Evolutionary conservation across 2,329 filamentous ascomycete species (phyloP).

Genomic region (Pezicula carpinea): DNA sequence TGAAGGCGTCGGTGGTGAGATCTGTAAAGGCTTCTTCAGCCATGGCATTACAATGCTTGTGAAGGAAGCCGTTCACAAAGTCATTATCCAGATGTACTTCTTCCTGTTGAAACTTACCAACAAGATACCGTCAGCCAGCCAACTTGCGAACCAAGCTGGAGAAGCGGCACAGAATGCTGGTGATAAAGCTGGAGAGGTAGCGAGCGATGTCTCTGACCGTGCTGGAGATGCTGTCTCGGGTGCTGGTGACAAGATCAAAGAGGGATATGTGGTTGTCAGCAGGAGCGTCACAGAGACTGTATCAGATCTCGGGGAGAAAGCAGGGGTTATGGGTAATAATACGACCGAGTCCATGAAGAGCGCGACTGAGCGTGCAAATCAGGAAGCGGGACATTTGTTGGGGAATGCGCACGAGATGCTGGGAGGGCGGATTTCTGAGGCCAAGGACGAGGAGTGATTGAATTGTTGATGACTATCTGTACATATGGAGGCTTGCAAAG

Average conservation of each 20-base stretch:
- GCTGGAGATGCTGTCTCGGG: conserved; percentile 11
- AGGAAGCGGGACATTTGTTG: conserved; percentile 24
- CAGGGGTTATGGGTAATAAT: conserved; percentile 1
- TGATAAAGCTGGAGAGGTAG: conserved; percentile 10
- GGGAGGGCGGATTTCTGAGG: conserved; percentile 18
- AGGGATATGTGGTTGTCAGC: conserved; percentile 11
- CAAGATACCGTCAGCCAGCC: conserved; percentile 37
- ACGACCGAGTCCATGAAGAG: conserved; percentile 2
- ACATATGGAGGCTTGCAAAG: not conserved
- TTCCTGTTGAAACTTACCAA: conserved; percentile 46
- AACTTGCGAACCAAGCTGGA: conserved; percentile 34
- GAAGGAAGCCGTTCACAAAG: conserved; percentile 71
- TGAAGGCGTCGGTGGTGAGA: conserved; percentile 68
- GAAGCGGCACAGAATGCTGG: conserved; percentile 18
- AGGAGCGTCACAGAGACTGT: conserved; percentile 6
- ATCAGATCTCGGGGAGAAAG: not conserved
- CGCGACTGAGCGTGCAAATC: conserved; percentile 13
- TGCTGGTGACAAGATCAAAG: conserved; percentile 11
- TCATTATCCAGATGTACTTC: conserved; percentile 70
- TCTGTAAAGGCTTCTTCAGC: conserved; percentile 78
- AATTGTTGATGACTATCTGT: not conserved
- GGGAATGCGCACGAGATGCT: conserved; percentile 24
- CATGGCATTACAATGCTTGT: conserved; percentile 85
- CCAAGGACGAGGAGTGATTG: conserved; percentile 9
- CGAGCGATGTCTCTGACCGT: conserved; percentile 11